phyloP scores from a whole-genome alignment of 2,329 filamentous ascomycete species.

The Tothia fuscella region DNA sequence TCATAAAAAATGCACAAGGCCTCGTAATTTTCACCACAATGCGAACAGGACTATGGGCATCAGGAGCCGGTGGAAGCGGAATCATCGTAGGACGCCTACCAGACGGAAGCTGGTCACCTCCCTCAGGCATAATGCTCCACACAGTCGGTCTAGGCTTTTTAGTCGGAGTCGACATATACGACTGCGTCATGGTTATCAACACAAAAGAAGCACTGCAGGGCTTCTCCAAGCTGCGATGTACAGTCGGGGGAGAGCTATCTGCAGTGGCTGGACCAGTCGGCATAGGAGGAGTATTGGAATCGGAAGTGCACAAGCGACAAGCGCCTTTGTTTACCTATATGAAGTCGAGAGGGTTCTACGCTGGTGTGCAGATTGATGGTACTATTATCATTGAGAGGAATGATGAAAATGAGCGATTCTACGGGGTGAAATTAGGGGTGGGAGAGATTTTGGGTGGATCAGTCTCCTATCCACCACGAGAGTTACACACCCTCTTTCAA shows the following conservation, averaged over 20 bases:
- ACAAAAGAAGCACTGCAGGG: slow-evolving; percentile 58
- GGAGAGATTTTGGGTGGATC: slow-evolving; percentile 52
- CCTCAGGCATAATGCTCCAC: slow-evolving; percentile 81
- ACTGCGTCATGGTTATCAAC: slow-evolving; percentile 89
- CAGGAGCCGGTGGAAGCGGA: slow-evolving; percentile 80
- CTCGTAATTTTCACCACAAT: slow-evolving; percentile 92
- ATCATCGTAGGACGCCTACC: slow-evolving; percentile 73
- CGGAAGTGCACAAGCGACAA: slow-evolving; percentile 47
- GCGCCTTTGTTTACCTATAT: slow-evolving; percentile 74
- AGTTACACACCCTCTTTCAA: slow-evolving; percentile 55
- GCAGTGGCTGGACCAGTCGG: slow-evolving; percentile 68
- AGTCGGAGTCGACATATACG: slow-evolving; percentile 87
- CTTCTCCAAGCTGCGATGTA: slow-evolving; percentile 68
- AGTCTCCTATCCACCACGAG: slow-evolving; percentile 42
- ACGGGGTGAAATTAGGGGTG: slow-evolving; percentile 53
- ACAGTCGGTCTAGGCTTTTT: slow-evolving; percentile 82
- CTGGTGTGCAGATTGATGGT: slow-evolving; percentile 75
- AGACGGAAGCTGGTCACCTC: slow-evolving; percentile 83
- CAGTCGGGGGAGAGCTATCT: slow-evolving; percentile 69
- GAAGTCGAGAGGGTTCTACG: slow-evolving; percentile 81
- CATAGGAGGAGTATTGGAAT: slow-evolving; percentile 57
- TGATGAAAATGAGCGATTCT: slow-evolving; percentile 83
- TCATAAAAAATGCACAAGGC: slow-evolving; percentile 80
- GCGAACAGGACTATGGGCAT: slow-evolving; percentile 85
- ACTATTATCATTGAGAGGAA: slow-evolving; percentile 74